Percentiles rank a stretch among this genome's conserved stretches.
Evolutionary conservation across 148 eudicot species (phyloP).

Genomic region (Arbutus unedo): DNA sequence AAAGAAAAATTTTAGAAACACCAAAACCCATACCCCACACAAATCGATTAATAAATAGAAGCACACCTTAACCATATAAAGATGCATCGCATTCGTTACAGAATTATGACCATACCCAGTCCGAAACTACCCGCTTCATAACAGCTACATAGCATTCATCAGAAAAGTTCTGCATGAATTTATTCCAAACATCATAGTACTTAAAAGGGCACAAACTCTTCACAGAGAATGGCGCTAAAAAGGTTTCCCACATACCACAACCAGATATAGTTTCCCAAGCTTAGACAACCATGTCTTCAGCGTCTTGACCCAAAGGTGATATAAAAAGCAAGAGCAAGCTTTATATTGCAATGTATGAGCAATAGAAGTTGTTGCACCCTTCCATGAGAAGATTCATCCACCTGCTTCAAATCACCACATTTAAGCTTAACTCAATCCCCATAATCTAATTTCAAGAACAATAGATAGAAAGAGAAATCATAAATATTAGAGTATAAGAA

Average conservation of each 20-base stretch:
- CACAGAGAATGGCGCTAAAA: not conserved
- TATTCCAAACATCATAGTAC: not conserved
- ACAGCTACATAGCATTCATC: not conserved
- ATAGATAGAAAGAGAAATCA: not conserved
- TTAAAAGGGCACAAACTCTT: not conserved
- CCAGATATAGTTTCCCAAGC: not conserved
- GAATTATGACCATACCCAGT: not conserved
- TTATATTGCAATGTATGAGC: conserved; percentile 13
- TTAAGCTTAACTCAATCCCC: not conserved
- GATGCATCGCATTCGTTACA: not conserved
- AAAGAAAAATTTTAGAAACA: not conserved
- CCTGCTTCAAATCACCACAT: conserved; percentile 12
- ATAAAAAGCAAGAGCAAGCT: not conserved
- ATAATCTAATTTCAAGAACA: not conserved
- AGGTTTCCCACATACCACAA: conserved; percentile 7
- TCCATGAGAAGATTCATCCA: not conserved
- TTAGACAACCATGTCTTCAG: not conserved
- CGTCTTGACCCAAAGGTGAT: conserved; percentile 9
- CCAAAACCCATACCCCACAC: not conserved
- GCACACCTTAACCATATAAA: not conserved
- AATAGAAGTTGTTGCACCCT: not conserved
- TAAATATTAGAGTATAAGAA: not conserved
- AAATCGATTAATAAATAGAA: not conserved
- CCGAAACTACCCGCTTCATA: not conserved
- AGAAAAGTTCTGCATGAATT: conserved; percentile 6